Evolutionary conservation across 345 rosid genomes (phyloP), one percentile per base, ranked within the genome.

Genomic region (Ceriops zippeliana): DNA sequence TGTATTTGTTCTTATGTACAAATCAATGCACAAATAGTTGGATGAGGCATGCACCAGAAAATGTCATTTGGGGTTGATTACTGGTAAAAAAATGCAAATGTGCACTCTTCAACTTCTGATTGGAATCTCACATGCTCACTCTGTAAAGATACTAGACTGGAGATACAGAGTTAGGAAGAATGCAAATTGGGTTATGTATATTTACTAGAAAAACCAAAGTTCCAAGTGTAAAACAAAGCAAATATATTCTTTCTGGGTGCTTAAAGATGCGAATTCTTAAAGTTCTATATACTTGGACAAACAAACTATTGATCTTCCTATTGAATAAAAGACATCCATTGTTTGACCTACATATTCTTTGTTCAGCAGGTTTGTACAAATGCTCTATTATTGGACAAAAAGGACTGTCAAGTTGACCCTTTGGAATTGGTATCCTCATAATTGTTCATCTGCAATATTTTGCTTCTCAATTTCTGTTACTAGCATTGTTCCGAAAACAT

Each of bases 351-450:
- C 38, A 20, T 31, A 38, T 64, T 63, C 56, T 60, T 63, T 31
- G n/a, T 67, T 28, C 52, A 61, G 42, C 80, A 93, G 98, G 89
- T 79, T 66, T 86, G 67, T 52, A 74, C 81, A 78, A 71, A 68
- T 66, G 75, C 80, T 76, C 61, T 72, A 70, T 77, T 82, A 56
- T 75, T 78, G 79, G 81, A 78, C 31, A 65, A 74, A 65, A 78
- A 73, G 79, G 82, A 75, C 73, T 63, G 74, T 62, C 70, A 62
- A 38, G 75, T 72, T 72, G 84, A 79, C 78, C 76, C 78, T 72
- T 78, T 75, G 81, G 90, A 86, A 86, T 87, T 84, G 97, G 98
- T 90, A 89, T 81, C 81, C 71, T 90, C 84, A 88, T 90, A 87
- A 85, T 83, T 77, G 24, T 82, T 85, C 81, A 66, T 79, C 69